These are phyloP conservation scores for Beauveria asiatica DNA, from an alignment of 2,329 filamentous ascomycete genomes.

Conservation along the genomic window DNA sequence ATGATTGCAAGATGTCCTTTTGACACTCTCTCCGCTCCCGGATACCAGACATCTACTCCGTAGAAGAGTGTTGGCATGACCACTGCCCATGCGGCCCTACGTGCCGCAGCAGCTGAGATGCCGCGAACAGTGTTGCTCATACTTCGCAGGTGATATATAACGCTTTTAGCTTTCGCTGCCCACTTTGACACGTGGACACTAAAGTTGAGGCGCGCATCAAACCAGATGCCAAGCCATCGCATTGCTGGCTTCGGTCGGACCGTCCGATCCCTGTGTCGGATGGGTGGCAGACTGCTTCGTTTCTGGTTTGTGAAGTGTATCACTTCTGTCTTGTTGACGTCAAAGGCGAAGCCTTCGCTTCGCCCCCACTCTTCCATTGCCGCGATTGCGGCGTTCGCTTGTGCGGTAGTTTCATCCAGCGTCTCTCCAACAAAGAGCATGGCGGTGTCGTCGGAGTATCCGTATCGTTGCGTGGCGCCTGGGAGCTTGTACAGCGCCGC, in stretches of 20 bases:
- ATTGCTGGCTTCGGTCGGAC: constrained; percentile 11
- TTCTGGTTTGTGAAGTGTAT: constrained; percentile 15
- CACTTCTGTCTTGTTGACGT: constrained; percentile 16
- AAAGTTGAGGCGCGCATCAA: constrained; percentile 15
- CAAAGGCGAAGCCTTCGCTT: constrained; percentile 15
- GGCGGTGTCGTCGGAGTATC: constrained; percentile 16
- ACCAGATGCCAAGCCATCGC: constrained; percentile 16
- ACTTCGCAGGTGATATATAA: constrained; percentile 9
- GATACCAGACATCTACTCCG: constrained; percentile 10
- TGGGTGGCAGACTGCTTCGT: neutral
- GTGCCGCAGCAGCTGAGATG: constrained; percentile 4
- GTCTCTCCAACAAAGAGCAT: constrained; percentile 14
- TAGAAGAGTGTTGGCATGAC: constrained; percentile 11
- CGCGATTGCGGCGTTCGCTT: constrained; percentile 8
- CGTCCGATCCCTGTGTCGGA: constrained; percentile 2
- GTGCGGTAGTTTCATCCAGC: constrained; percentile 11
- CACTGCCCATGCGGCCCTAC: constrained; percentile 2
- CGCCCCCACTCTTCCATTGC: constrained; percentile 14
- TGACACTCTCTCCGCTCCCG: neutral
- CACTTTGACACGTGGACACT: constrained; percentile 13
- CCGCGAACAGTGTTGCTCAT: constrained; percentile 10
- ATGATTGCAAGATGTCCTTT: constrained; percentile 7
- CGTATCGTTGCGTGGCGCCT: constrained; percentile 9
- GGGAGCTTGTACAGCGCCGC: neutral
- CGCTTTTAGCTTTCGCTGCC: constrained; percentile 12